Conservation (phyloP, 176 grass and related monocot species). For the Neostapfia colusana region DNA sequence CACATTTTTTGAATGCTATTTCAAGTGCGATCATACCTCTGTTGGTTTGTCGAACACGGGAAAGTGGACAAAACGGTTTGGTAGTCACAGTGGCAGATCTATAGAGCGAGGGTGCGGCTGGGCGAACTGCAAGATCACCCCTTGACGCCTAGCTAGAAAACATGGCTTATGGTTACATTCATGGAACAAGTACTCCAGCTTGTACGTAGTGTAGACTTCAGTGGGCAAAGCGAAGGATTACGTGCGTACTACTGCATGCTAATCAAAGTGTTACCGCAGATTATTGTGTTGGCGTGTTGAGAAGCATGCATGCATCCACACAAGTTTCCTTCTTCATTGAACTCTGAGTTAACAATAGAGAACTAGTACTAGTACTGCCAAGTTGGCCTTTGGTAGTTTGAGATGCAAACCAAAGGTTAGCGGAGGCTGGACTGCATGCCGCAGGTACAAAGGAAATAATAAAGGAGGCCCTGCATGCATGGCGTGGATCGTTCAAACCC, state of each 20-base stretch:
- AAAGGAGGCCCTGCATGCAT: conserved; percentile 7
- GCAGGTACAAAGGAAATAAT: conserved; percentile 4
- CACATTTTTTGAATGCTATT: neutral
- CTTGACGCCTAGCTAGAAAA: neutral
- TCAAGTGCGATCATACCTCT: neutral
- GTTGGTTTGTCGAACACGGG: neutral
- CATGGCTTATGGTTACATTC: neutral
- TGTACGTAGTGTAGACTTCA: neutral
- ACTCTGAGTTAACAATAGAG: conserved; percentile 1
- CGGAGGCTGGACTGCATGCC: neutral
- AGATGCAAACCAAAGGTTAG: conserved; percentile 37
- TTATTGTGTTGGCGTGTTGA: neutral
- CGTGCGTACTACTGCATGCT: neutral
- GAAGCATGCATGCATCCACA: neutral
- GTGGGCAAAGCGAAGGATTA: neutral
- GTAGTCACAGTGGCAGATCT: neutral
- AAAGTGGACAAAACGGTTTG: neutral
- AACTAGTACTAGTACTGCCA: neutral
- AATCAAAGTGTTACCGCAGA: neutral
- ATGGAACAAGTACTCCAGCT: neutral
- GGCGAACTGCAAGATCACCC: too few species aligned
- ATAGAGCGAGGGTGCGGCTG: neutral
- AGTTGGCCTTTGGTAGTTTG: conserved; percentile 38
- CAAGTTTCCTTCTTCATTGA: conserved; percentile 8
- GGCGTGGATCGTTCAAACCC: conserved; percentile 35